phyloP scores from a whole-genome alignment of 2,329 filamentous ascomycete species.

The Clarireedia monteithiana region DNA sequence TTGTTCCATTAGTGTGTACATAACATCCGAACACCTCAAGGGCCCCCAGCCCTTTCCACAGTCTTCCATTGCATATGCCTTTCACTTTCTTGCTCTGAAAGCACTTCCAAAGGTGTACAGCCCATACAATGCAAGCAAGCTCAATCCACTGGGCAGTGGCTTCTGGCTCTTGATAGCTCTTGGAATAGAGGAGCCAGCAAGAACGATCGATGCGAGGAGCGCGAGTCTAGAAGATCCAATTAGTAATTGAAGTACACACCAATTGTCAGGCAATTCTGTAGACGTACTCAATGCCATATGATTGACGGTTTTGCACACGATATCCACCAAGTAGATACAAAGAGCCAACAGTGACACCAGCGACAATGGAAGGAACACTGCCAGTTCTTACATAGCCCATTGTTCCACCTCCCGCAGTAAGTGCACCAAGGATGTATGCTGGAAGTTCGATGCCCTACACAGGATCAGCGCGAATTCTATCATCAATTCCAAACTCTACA shows the following conservation, averaged over 20 bases:
- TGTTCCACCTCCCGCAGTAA: constrained; percentile 82
- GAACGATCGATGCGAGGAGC: constrained; percentile 77
- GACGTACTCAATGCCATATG: constrained; percentile 67
- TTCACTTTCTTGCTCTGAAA: constrained; percentile 33
- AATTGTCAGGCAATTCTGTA: neutral
- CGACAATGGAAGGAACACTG: constrained; percentile 78
- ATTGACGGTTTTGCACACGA: constrained; percentile 64
- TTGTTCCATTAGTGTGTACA: neutral
- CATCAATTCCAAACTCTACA: neutral
- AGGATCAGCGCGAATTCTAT: constrained; percentile 3
- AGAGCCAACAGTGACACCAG: constrained; percentile 74
- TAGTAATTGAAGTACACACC: neutral
- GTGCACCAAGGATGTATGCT: constrained; percentile 68
- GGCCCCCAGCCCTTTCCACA: neutral
- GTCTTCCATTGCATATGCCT: constrained; percentile 20
- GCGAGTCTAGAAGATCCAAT: constrained; percentile 41
- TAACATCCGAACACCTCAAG: neutral
- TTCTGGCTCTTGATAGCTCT: constrained; percentile 78
- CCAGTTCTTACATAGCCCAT: constrained; percentile 80
- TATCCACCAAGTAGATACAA: constrained; percentile 72
- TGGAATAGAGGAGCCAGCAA: constrained; percentile 79
- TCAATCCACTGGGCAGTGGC: constrained; percentile 74
- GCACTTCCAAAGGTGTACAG: constrained; percentile 72
- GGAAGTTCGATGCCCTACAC: constrained; percentile 43
- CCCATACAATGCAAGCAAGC: constrained; percentile 71